Base-by-base conservation (phyloP, 2,329 filamentous ascomycete genomes). In the Curvularia sp. region DNA sequence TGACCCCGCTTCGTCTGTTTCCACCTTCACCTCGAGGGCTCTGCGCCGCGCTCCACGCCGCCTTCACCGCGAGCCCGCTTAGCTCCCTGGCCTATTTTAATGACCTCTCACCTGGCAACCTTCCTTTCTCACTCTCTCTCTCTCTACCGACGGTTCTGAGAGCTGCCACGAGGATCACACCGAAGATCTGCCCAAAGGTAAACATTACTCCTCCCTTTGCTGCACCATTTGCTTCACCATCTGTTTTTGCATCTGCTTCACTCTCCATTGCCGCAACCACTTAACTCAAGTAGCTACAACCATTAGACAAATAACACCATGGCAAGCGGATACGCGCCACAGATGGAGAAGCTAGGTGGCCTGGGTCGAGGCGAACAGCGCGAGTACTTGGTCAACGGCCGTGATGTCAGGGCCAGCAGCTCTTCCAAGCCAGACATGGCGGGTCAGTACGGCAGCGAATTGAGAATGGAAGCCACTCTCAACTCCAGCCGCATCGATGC, bases 291-390 rank as follows among this genome's bases (percentile, higher is more conserved):
- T 15, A 47, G 15, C 18, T 35, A 26, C 52, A 20, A 15, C 28
- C 24, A 48, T 12, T 18, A 15, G 41, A 8, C 22, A 12, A 18
- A 18, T 18, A 18, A 22, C 30, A 52, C 4, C n/a, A 59, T 59
- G 57, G 53, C 57, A 20, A 59, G 47, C 28, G 57, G 48, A 52
- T 56, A 56, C 18, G 35, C 28, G 1, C 57, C 57, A 1, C 57
- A 60, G 26, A 47, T 57, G 12, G 54, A 60, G 20, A 59, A 56
- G 42, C 46, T 59, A 8, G 49, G 49, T 12, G 54, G 54, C 5
- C 57, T 57, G 49, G n/a, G 31, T 28, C 39, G 35, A 7, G 43
- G 33, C 6, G 54, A 48, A 28, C 53, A 57, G 39, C 49, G 38
- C 44, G 57, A 56, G 28, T 51, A 31, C 10, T 12, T 56, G 26